Evolutionary conservation across 192 early-diverging fungal genomes (phyloP), one percentile per base, ranked within the genome.

Genomic region (Thamnidium elegans): DNA sequence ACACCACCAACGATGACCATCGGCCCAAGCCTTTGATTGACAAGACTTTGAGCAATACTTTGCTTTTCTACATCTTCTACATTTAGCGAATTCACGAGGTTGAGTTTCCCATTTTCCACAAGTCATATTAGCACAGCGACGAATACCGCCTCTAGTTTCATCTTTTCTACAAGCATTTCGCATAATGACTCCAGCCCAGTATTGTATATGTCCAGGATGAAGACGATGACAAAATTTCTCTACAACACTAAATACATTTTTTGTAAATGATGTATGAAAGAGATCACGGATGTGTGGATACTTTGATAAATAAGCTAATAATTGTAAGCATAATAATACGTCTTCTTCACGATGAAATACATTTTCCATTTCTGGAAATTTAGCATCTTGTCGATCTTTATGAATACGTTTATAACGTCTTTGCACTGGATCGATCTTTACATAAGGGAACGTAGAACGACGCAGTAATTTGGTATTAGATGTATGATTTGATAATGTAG

Each of bases 291-390:
- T 81, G 7, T 89, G 81, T n/a, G 90, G 89, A 68, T 94, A 94
- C 68, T 97, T 97, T 67, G 87, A 90, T 23, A 97, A 82, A 64
- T 93, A 93, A 32, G 92, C 92, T 4, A 94, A 80, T n/a, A 97
- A 76, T 74, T 95, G 94, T 60, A 91, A 75, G 0, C 90, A 85
- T 45, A 92, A 79, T n/a, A 92, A 76, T 21, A 94, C 87, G 53
- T 96, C 91, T 64, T 94, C 90, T 61, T 87, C 85, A 54, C 89
- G 88, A 47, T 87, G 87, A 69, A 92, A 84, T 21, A 68, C 45
- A 39, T 73, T 70, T 36, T 70, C 68, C 9, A 58, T 52, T 31
- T 31, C 21, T 14, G 55, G 46, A 5, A 8, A 0, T 7, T 53
- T 44, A 5, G 62, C 20, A 26, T 70, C 68, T 44, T 63, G 55